Evolutionary conservation across 306 rosid species (phyloP).

Genomic region (Pterocarpus santalinus): DNA sequence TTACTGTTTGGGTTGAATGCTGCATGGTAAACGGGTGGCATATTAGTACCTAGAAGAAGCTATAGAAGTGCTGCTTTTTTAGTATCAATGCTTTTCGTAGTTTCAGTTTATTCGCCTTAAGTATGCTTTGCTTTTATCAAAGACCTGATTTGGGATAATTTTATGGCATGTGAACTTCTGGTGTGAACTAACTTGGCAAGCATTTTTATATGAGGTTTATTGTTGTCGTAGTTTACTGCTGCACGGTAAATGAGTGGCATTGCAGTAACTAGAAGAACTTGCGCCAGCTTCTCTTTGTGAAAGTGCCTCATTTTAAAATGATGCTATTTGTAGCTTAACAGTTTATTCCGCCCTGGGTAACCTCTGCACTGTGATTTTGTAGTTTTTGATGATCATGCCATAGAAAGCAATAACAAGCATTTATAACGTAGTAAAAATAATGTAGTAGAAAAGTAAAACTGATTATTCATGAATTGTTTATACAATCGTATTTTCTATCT

Average conservation of each 20-base stretch:
- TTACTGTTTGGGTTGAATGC: not conserved
- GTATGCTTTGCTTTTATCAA: not conserved
- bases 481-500: not conserved
- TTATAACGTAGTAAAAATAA: not conserved
- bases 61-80: not conserved
- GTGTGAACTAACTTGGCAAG: not conserved
- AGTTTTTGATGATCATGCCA: not conserved
- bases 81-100: not conserved
- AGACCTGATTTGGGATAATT: conserved; percentile 1
- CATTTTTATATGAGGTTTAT: not conserved
- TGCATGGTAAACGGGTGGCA: conserved; percentile 3
- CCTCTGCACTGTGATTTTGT: not conserved
- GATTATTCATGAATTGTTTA: not conserved
- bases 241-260: not conserved
- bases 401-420: not conserved
- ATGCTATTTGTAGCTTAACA: not conserved
- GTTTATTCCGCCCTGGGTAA: not conserved
- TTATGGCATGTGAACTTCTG: conserved; percentile 11
- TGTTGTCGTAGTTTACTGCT: not conserved
- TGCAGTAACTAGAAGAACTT: not conserved
- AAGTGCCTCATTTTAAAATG: not conserved
- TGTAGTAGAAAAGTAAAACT: not conserved
- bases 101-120: not conserved
- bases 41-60: not conserved
- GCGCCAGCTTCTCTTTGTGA: not conserved